phyloP scores from a whole-genome alignment of 495 filamentous ascomycete genomes.

The Trichoderma erinaceum region DNA sequence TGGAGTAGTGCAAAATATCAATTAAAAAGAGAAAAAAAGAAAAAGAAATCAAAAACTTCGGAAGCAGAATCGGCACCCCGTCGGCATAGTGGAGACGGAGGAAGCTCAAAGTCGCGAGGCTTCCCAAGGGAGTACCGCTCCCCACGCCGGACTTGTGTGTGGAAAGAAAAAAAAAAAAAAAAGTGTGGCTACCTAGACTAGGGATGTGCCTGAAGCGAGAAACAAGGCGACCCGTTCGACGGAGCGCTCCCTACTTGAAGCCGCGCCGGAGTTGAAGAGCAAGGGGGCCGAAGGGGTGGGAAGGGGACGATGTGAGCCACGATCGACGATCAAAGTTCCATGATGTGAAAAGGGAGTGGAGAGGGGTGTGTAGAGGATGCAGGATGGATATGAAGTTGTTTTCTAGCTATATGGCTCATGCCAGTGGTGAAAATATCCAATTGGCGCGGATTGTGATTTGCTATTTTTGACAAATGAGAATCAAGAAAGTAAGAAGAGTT shows the following conservation, averaged over 20 bases:
- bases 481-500: too few relatives aligned
- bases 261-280: background rate
- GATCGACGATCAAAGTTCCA: slow-evolving; percentile 8
- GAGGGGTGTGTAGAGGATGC: background rate
- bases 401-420: too few relatives aligned
- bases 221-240: background rate
- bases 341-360: background rate
- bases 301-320: background rate
- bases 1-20: background rate
- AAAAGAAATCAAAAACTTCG: background rate
- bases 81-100: slow-evolving; percentile 8
- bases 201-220: background rate
- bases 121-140: background rate
- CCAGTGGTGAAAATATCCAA: too few relatives aligned
- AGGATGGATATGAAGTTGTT: too few relatives aligned
- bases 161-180: too few relatives aligned
- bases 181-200: background rate
- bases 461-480: too few relatives aligned
- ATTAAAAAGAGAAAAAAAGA: background rate
- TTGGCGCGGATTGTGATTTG: too few relatives aligned
- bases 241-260: slow-evolving; percentile 7
- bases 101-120: background rate
- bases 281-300: background rate
- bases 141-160: background rate
- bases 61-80: background rate